Evolutionary conservation across 139 green algal genomes (phyloP), one percentile per base, ranked within the genome.

Genomic region (Yamagishiella unicocca): DNA sequence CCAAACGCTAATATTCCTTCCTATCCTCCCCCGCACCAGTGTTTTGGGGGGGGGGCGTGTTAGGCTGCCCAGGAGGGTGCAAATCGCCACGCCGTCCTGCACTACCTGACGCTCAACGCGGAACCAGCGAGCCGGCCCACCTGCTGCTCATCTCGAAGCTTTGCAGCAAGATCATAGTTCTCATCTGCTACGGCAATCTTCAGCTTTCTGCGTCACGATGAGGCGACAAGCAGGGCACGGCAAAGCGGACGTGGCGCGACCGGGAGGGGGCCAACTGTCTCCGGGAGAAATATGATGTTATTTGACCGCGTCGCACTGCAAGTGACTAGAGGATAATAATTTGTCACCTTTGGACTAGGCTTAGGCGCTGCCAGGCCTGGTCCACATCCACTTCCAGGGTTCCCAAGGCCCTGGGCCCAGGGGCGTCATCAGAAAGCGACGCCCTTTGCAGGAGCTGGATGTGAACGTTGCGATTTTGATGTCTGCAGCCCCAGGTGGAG

Each of bases 111-210:
- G n/a, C n/a, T n/a, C n/a, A n/a, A n/a, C n/a, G n/a, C n/a, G 12
- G n/a, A 43, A n/a, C n/a, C 33, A 19, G 33, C 66, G 5, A 55
- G 38, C 19, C 55, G 8, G 53, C 42, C 6, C 67, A 89, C 89
- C 90, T 87, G 88, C 46, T 61, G 73, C 58, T 93, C 82, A 42
- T 93, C 89, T 2, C 89, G 61, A 12, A 90, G 77, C 45, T 66
- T 76, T 9, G 90, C 90, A 29, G 90, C 90, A 17, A 84, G 24
- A 8, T 37, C 29, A 37, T 90, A 93, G 83, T 91, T 37, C 87
- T 93, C 86, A n/a, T 93, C 90, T 0, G 38, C 54, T 1, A 90
- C 62, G 0, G 90, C 86, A 4, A 90, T 55, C 4, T 88, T 83
- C 19, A 90, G 42, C 66, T 90, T 74, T 40, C 89, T 89, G 80